A percentile compares a stretch with the other conserved stretches of the same genome.
Evolutionary conservation across 2,329 filamentous ascomycete genomes (phyloP).

Genomic region (Elsinoe australis): DNA sequence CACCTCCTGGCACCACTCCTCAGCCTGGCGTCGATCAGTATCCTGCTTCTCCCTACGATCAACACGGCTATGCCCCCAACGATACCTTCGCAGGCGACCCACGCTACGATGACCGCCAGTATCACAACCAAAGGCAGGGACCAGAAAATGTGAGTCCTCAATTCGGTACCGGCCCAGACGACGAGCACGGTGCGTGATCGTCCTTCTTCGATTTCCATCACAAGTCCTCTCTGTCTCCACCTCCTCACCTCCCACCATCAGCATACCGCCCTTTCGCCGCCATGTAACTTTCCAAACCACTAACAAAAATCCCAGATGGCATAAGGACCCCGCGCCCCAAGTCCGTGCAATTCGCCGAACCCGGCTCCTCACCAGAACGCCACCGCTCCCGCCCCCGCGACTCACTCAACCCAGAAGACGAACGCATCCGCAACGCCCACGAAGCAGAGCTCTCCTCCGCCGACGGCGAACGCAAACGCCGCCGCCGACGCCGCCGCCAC

Average conservation of each 20-base stretch:
- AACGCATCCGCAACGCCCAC: slow-evolving; percentile 11
- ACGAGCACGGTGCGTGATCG: slow-evolving; percentile 20
- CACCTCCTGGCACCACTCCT: slow-evolving; percentile 26
- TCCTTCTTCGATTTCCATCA: slow-evolving; percentile 15
- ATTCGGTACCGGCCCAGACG: slow-evolving; percentile 31
- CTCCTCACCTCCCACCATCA: not conserved
- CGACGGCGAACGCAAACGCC: slow-evolving; percentile 17
- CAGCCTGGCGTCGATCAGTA: slow-evolving; percentile 19
- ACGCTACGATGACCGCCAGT: slow-evolving; percentile 29
- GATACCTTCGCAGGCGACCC: slow-evolving; percentile 29
- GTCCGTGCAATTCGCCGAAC: slow-evolving; percentile 16
- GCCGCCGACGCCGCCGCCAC: slow-evolving; percentile 10
- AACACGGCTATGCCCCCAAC: slow-evolving; percentile 24
- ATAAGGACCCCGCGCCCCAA: slow-evolving; percentile 10
- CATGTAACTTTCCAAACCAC: too few species aligned
- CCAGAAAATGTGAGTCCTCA: slow-evolving; percentile 46
- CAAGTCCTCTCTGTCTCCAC: not conserved
- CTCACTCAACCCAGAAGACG: slow-evolving; percentile 13
- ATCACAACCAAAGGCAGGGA: slow-evolving; percentile 24
- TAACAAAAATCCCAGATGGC: slow-evolving; percentile 9
- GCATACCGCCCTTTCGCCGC: not conserved
- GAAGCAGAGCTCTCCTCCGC: slow-evolving; percentile 16
- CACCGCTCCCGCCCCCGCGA: not conserved
- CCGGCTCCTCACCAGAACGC: slow-evolving; percentile 11
- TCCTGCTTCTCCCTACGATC: slow-evolving; percentile 10